Conservation (phyloP, 2,329 filamentous ascomycete genomes). For the Fusarium goolgardi region DNA sequence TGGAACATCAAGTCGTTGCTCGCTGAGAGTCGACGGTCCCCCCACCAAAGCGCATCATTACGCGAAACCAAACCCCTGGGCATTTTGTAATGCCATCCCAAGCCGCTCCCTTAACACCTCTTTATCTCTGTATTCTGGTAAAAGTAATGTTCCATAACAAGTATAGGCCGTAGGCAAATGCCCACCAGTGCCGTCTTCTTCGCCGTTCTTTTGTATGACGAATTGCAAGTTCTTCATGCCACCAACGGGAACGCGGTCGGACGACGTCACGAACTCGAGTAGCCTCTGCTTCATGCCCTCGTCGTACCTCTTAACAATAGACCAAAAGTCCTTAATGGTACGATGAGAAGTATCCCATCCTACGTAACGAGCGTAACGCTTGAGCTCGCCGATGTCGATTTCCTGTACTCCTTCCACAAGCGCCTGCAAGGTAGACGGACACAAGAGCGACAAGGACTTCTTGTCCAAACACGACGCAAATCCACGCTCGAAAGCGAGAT, state of each 20-base stretch:
- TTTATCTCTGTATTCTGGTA: slow-evolving; percentile 83
- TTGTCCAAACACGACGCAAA: slow-evolving; percentile 80
- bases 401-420: slow-evolving; percentile 85
- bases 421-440: slow-evolving; percentile 75
- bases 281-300: slow-evolving; percentile 78
- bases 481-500: slow-evolving; percentile 81
- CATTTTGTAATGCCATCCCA: slow-evolving; percentile 87
- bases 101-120: slow-evolving; percentile 80
- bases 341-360: slow-evolving; percentile 78
- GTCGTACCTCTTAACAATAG: slow-evolving; percentile 75
- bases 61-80: slow-evolving; percentile 88
- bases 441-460: slow-evolving; percentile 78
- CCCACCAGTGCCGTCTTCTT: slow-evolving; percentile 64
- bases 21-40: background rate
- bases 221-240: slow-evolving; percentile 87
- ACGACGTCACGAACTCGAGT: slow-evolving; percentile 95
- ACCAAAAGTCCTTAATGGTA: slow-evolving; percentile 85
- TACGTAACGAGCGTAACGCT: slow-evolving; percentile 79
- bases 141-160: slow-evolving; percentile 87
- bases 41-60: slow-evolving; percentile 51
- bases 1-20: background rate
- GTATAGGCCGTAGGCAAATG: slow-evolving; percentile 88
- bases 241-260: slow-evolving; percentile 87
- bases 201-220: slow-evolving; percentile 80
- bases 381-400: slow-evolving; percentile 81